Conservation (phyloP, 768 basidiomycete genomes). For the Phanerochaete sordida region DNA sequence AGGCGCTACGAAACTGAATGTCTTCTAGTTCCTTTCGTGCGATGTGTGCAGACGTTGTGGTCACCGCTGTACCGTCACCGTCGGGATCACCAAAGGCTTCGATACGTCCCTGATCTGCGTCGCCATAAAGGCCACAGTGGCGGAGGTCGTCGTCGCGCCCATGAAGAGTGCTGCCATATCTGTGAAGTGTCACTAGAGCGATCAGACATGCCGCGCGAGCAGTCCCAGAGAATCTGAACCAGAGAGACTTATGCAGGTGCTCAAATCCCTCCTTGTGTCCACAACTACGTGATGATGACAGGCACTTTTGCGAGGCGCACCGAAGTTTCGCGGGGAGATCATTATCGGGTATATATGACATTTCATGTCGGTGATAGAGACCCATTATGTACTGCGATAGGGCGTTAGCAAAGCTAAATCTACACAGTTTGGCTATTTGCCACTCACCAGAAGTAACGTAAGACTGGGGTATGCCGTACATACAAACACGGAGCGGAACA, state of each 20-base stretch:
- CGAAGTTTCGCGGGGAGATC: background rate
- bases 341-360: background rate
- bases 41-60: background rate
- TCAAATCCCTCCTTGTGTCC: background rate
- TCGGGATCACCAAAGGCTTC: background rate
- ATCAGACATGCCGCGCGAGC: background rate
- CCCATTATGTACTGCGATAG: background rate
- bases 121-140: background rate
- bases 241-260: background rate
- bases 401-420: background rate
- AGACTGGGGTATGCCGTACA: constrained; percentile 2
- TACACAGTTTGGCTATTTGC: background rate
- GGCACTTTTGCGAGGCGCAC: background rate
- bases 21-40: background rate
- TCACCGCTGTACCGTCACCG: constrained; percentile 3
- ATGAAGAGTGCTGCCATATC: background rate
- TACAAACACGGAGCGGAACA: background rate
- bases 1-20: too few relatives aligned
- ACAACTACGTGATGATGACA: background rate
- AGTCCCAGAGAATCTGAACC: background rate
- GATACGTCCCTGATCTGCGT: background rate
- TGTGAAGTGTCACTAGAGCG: background rate
- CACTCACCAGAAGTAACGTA: constrained; percentile 1
- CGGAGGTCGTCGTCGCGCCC: background rate
- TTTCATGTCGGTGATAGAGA: background rate